phyloP scores from a whole-genome alignment of 2,329 filamentous ascomycete genomes.

The Fusarium pseudograminearum region DNA sequence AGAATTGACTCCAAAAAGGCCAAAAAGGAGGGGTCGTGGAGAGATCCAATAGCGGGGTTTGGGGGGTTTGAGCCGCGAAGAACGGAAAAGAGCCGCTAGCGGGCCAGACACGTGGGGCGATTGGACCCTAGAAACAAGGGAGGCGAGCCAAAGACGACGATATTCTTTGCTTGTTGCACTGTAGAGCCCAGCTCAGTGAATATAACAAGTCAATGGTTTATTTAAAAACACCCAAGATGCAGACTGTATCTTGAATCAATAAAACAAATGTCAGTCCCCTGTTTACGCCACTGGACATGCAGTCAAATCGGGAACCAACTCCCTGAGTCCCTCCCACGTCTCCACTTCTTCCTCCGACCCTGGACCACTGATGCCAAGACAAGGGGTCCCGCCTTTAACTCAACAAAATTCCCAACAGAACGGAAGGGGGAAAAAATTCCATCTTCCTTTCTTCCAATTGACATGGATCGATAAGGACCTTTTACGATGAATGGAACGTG shows the following conservation, averaged over 20 bases:
- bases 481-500: slow-evolving; percentile 1
- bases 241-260: background rate
- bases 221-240: background rate
- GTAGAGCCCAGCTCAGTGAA: background rate
- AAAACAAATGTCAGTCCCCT: slow-evolving; percentile 1
- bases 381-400: slow-evolving; percentile 44
- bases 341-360: slow-evolving; percentile 32
- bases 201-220: background rate
- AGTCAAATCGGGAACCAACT: slow-evolving; percentile 24
- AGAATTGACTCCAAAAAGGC: background rate
- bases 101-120: slow-evolving; percentile 33
- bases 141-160: background rate
- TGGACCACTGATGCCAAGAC: slow-evolving; percentile 36
- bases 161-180: background rate
- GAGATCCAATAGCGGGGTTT: slow-evolving; percentile 28
- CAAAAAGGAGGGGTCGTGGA: slow-evolving; percentile 9
- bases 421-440: slow-evolving; percentile 31
- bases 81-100: slow-evolving; percentile 26
- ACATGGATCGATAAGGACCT: slow-evolving; percentile 1
- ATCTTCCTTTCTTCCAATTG: slow-evolving; percentile 18
- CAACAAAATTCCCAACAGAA: slow-evolving; percentile 57
- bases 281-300: slow-evolving; percentile 14
- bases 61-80: slow-evolving; percentile 23
- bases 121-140: slow-evolving; percentile 32
- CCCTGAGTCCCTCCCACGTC: background rate